A percentile compares a stretch with the other conserved stretches of the same genome.
These are phyloP conservation scores for Lipomyces oligophaga DNA, from an alignment of 805 yeast genomes.

Conservation along the genomic window DNA sequence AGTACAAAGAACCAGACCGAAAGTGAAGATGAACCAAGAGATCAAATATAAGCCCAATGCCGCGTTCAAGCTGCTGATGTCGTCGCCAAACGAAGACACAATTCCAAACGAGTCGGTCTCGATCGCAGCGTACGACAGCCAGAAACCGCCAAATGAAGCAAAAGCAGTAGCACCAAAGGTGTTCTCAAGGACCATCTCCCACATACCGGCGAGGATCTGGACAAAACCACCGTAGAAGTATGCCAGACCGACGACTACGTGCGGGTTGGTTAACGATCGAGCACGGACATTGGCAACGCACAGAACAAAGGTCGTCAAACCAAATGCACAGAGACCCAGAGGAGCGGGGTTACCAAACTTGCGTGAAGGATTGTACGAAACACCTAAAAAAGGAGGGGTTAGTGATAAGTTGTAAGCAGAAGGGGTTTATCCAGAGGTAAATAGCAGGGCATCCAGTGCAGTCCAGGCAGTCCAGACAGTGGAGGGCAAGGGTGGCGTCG, in stretches of 20 bases:
- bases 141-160: conserved; percentile 63
- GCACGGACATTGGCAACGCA: conserved; percentile 55
- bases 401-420: no score
- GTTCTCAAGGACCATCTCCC: conserved; percentile 62
- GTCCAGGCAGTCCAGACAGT: no score
- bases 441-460: background rate
- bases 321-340: conserved; percentile 58
- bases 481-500: no score
- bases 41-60: conserved; percentile 59
- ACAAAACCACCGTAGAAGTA: conserved; percentile 60
- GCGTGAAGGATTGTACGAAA: conserved; percentile 46
- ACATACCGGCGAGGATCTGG: conserved; percentile 60
- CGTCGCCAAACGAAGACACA: conserved; percentile 47
- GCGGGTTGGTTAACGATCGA: conserved; percentile 49
- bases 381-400: conserved; percentile 1
- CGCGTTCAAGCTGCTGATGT: conserved; percentile 36
- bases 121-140: conserved; percentile 63
- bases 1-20: conserved; percentile 51
- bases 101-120: conserved; percentile 59
- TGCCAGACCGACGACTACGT: conserved; percentile 55
- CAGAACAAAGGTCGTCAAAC: conserved; percentile 58
- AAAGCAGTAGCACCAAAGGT: conserved; percentile 67
- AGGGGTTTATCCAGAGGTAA: background rate
- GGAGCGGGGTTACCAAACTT: conserved; percentile 66
- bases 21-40: conserved; percentile 64